phyloP scores from a whole-genome alignment of 208 protist species.

The Acanthamoeba quina region DNA sequence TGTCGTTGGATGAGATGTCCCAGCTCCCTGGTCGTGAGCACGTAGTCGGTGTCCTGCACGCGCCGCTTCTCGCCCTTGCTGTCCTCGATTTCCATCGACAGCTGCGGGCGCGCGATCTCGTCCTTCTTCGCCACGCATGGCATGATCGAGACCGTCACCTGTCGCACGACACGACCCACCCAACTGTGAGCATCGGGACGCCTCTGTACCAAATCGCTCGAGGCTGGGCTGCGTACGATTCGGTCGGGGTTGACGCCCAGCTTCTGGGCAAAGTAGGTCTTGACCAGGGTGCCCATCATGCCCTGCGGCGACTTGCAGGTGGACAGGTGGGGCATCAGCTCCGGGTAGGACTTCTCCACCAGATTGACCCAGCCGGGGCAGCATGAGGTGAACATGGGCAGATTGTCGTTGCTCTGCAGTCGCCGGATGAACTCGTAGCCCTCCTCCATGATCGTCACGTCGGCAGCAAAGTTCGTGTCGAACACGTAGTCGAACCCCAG shows the following conservation, averaged over 20 bases:
- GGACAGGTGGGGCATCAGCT: slow-evolving; percentile 84
- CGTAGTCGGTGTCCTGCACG: slow-evolving; percentile 73
- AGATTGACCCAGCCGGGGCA: slow-evolving; percentile 85
- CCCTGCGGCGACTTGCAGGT: slow-evolving; percentile 78
- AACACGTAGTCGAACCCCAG: slow-evolving; percentile 84
- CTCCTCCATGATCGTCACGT: slow-evolving; percentile 84
- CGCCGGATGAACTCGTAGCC: slow-evolving; percentile 76
- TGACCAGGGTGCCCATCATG: slow-evolving; percentile 81
- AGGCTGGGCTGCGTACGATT: neutral
- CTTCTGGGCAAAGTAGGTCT: slow-evolving; percentile 75
- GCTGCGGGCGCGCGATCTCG: slow-evolving; percentile 68
- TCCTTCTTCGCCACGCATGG: slow-evolving; percentile 85
- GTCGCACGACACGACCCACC: neutral
- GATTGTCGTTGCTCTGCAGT: slow-evolving; percentile 44
- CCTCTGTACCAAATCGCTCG: too few relatives aligned
- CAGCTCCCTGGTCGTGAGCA: slow-evolving; percentile 81
- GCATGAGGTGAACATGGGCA: slow-evolving; percentile 84
- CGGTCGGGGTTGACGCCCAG: slow-evolving; percentile 64
- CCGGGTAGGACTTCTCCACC: slow-evolving; percentile 79
- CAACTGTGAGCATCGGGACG: too few relatives aligned
- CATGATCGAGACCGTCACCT: slow-evolving; percentile 81
- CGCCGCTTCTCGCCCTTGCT: slow-evolving; percentile 10
- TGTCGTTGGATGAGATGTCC: slow-evolving; percentile 72
- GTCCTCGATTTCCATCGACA: slow-evolving; percentile 59
- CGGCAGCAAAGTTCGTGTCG: slow-evolving; percentile 82